Base-by-base conservation (phyloP, 2,329 filamentous ascomycete species). In the Akanthomyces uredinophilus region DNA sequence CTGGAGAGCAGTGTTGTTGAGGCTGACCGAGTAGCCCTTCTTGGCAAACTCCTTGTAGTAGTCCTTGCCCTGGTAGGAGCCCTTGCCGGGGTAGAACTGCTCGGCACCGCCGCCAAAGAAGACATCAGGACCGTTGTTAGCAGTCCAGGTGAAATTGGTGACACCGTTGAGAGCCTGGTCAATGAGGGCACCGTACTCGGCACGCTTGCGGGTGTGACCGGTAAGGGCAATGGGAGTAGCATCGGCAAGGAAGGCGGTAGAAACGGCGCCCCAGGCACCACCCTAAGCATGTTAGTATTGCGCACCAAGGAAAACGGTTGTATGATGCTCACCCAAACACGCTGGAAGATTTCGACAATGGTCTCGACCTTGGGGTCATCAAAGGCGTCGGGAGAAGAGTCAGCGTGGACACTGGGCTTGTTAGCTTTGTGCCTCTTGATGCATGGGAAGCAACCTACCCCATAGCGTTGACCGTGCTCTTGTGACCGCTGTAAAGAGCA, bases 331-430 rank as follows among this genome's bases (percentile, higher is more conserved):
- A 86, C 82, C 74, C 83, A 86, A 59, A 91, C 79, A 62, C 91
- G 87, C 67, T 84, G 82, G 75, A 94, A 87, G 62, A 95, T 81
- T 75, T 92, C 89, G 24, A 89, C 87, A 71, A 96, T 90, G 16
- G 87, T 91, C 78, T 95, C 91, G 24, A 96, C 84, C 77, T 94
- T 95, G 60, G 91, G 91, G 70, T 96, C 91, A 71, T 96, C 91
- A 66, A 91, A 91, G 3, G 82, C 76, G 68, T 88, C 82, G 14
- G 83, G 79, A 53, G 88, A 92, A 0, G 89, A 92, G 72, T 96
- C 91, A 47, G 82, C 89, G 64, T 95, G 93, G 37, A 94, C 83
- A 66, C 82, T 79, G 16, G 4, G 8, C 27, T 43, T 11, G 41
- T 60, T 52, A 37, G 50, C 11, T 14, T 1, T 47, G 4, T 6